A percentile compares a stretch with the other conserved stretches of the same genome.
phyloP scores from a whole-genome alignment of 2,329 filamentous ascomycete genomes.

The Phialemonium atrogriseum region DNA sequence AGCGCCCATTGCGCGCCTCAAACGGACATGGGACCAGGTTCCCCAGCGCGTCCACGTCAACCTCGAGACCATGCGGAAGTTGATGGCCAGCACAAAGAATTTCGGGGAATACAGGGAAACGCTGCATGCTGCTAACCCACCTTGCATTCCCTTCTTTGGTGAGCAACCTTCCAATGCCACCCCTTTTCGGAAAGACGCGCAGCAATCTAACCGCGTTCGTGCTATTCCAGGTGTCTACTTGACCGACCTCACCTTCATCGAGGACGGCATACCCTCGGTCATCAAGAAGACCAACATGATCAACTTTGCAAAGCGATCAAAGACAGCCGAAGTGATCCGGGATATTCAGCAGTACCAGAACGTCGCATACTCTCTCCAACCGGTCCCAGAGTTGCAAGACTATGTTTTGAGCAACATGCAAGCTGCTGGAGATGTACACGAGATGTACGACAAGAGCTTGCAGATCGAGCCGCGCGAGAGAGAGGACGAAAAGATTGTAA shows the following conservation, averaged over 20 bases:
- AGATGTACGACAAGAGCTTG: conserved; percentile 98
- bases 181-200: no score
- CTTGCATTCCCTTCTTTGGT: conserved; percentile 98
- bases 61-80: conserved; percentile 81
- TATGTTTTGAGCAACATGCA: conserved; percentile 97
- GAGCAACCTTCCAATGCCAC: no score
- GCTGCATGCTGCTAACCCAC: conserved; percentile 85
- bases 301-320: conserved; percentile 96
- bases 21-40: conserved; percentile 89
- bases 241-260: conserved; percentile 96
- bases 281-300: conserved; percentile 96
- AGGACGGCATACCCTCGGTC: conserved; percentile 92
- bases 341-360: conserved; percentile 99
- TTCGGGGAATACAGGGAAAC: conserved; percentile 95
- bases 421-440: conserved; percentile 88
- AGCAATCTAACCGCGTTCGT: not conserved
- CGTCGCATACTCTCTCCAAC: conserved; percentile 85
- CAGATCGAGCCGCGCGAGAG: conserved; percentile 88
- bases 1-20: conserved; percentile 87
- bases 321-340: conserved; percentile 95
- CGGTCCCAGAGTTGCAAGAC: conserved; percentile 86
- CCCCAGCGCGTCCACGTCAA: conserved; percentile 73
- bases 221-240: conserved; percentile 66
- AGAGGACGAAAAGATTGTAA: conserved; percentile 99
- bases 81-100: conserved; percentile 98